Conservation (phyloP, 2,329 filamentous ascomycete species). For the Tothia fuscella region DNA sequence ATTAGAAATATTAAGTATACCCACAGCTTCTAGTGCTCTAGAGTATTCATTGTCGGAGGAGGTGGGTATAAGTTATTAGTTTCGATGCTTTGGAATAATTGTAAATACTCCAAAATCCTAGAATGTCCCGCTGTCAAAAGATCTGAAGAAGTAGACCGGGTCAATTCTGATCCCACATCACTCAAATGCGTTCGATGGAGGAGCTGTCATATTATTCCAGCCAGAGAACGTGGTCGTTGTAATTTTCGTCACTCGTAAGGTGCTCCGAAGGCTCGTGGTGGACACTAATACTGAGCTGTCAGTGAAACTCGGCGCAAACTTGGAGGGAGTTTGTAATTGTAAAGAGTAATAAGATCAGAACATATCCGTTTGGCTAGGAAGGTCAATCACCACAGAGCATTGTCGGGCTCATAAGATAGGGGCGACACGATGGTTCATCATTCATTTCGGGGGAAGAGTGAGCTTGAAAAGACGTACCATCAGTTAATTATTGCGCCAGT, state of each 20-base stretch:
- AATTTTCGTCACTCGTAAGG: not conserved
- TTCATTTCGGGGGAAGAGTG: not conserved
- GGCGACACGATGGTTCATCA: slow-evolving; percentile 20
- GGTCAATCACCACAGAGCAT: slow-evolving; percentile 14
- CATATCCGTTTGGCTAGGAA: slow-evolving; percentile 17
- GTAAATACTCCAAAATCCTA: too few relatives aligned
- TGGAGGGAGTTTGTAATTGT: too few relatives aligned
- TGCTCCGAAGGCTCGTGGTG: not conserved
- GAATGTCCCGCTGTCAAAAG: too few relatives aligned
- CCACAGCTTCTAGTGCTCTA: too few relatives aligned
- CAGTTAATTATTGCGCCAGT: too few relatives aligned
- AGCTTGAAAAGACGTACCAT: not conserved
- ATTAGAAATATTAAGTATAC: too few relatives aligned
- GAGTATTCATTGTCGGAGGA: too few relatives aligned
- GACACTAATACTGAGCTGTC: not conserved
- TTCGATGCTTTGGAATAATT: too few relatives aligned
- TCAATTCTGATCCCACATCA: too few relatives aligned
- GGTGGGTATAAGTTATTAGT: too few relatives aligned
- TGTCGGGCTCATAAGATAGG: slow-evolving; percentile 15
- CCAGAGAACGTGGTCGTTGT: not conserved
- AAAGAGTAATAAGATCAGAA: slow-evolving; percentile 10
- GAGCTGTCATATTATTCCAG: not conserved
- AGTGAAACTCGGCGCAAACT: too few relatives aligned
- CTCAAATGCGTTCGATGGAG: not conserved
- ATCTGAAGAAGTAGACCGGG: too few relatives aligned